Base-by-base conservation (phyloP, 192 early-diverging fungal species). In the Diversispora eburnea region DNA sequence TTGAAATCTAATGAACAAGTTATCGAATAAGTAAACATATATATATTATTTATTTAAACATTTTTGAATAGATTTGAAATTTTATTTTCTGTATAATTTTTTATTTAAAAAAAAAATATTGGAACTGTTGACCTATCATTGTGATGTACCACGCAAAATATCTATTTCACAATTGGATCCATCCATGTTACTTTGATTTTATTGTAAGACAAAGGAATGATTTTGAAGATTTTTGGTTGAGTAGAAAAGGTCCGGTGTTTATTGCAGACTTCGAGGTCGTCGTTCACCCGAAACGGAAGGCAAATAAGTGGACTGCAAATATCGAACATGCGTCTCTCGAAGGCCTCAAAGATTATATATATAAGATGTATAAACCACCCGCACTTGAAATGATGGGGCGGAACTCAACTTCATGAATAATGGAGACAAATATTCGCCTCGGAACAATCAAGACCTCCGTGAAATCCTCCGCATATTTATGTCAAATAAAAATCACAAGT, bases 131-230 rank as follows among this genome's bases (percentile, higher is more conserved):
- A 89, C 91, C 12, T 99, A 93, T 77, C 93, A 95, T 76, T 96
- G 94, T 80, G 84, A 81, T 39, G 86, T 79, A 4, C 87, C 91
- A 2, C 85, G 90, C 13, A 91, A 90, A 67, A 84, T 96, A 25
- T 78, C 90, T 15, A 85, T 99, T 41, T 83, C 81, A n/a, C 79
- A 88, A 13, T 77, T 99, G 57, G 97, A 99, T 77, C 97, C 97
- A 1, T 96, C 93, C 3, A 91, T 99, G 88, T 85, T 97, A 3
- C 80, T 97, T 74, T 95, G 95, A 3, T 99, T 97, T 76, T 96
- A 90, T 77, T 90, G 88, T 70, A 76, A 79, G 25, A 85, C 85
- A 47, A 63, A 74, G 22, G 66, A n/a, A 60, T 3, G 90, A 92
- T 5, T 92, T 92, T 71, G 83, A 88, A 47, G 64, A 75, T 8